Conservation (phyloP, 768 basidiomycete species). For the Boletus edulis region DNA sequence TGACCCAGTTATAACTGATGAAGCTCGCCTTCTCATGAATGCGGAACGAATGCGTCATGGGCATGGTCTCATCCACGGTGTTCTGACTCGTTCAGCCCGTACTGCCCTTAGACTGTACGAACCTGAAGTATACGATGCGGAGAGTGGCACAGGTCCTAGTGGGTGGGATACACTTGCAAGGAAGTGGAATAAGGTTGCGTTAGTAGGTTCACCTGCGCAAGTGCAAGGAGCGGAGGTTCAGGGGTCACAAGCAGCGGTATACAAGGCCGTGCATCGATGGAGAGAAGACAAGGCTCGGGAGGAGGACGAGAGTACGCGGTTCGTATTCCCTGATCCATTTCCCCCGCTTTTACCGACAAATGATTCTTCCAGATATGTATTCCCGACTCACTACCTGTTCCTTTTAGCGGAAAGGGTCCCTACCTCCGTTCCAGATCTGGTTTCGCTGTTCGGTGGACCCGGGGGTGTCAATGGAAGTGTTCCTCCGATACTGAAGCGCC, state of each 20-base stretch:
- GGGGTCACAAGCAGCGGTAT: slow-evolving; percentile 58
- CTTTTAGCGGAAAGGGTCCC: slow-evolving; percentile 70
- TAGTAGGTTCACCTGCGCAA: slow-evolving; percentile 26
- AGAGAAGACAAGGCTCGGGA: slow-evolving; percentile 73
- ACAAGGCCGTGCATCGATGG: slow-evolving; percentile 77
- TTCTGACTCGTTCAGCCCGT: slow-evolving; percentile 69
- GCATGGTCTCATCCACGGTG: slow-evolving; percentile 53
- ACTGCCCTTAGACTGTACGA: slow-evolving; percentile 74
- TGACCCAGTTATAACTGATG: slow-evolving; percentile 22
- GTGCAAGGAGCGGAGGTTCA: slow-evolving; percentile 34
- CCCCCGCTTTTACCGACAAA: neutral
- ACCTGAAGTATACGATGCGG: slow-evolving; percentile 66
- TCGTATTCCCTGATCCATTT: slow-evolving; percentile 21
- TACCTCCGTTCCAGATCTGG: slow-evolving; percentile 57
- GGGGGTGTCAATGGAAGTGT: slow-evolving; percentile 34
- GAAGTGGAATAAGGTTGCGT: slow-evolving; percentile 75
- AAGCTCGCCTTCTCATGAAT: slow-evolving; percentile 1
- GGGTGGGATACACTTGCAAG: slow-evolving; percentile 79
- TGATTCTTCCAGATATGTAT: slow-evolving; percentile 52
- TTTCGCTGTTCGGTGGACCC: slow-evolving; percentile 48
- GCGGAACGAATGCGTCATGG: slow-evolving; percentile 16
- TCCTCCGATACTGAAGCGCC: slow-evolving; percentile 60
- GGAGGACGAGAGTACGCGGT: slow-evolving; percentile 87
- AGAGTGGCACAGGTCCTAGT: slow-evolving; percentile 57
- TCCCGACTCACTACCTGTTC: slow-evolving; percentile 75